Percentiles rank a stretch among this genome's conserved stretches.
These are phyloP conservation scores for Rhazya stricta DNA, from an alignment of 257 asterid genomes.

Conservation along the genomic window DNA sequence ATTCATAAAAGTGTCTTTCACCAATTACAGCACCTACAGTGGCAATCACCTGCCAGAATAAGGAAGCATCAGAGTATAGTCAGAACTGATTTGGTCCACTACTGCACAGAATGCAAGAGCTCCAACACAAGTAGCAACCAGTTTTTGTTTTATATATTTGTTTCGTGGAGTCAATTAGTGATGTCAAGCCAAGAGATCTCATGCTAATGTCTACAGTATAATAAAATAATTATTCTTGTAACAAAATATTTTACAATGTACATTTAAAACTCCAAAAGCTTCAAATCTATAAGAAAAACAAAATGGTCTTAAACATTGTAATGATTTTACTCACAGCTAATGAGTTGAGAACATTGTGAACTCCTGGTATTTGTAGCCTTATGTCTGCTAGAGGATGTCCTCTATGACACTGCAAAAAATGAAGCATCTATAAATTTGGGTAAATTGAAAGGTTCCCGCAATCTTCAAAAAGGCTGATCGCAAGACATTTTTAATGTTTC, in stretches of 20 bases:
- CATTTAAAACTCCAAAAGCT: neutral
- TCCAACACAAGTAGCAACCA: neutral
- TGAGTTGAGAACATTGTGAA: constrained; percentile 38
- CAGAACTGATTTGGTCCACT: neutral
- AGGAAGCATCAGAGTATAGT: neutral
- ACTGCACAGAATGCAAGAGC: neutral
- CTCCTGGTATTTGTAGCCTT: constrained; percentile 39
- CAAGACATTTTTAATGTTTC: no score
- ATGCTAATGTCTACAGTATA: neutral
- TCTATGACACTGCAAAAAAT: constrained; percentile 22
- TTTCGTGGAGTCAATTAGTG: neutral
- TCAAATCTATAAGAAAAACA: neutral
- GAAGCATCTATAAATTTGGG: neutral
- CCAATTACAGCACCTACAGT: constrained; percentile 25
- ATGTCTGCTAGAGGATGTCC: constrained; percentile 28
- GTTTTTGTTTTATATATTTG: neutral
- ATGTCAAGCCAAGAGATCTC: neutral
- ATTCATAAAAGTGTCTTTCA: constrained; percentile 20
- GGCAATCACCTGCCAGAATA: constrained; percentile 29
- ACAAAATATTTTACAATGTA: neutral
- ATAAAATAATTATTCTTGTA: no score
- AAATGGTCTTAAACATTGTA: neutral
- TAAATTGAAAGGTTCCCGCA: neutral
- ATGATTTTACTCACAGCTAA: constrained; percentile 31
- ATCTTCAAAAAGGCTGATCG: neutral